Conservation (phyloP, 1,284 basidiomycete genomes). For the Irpex sp. region DNA sequence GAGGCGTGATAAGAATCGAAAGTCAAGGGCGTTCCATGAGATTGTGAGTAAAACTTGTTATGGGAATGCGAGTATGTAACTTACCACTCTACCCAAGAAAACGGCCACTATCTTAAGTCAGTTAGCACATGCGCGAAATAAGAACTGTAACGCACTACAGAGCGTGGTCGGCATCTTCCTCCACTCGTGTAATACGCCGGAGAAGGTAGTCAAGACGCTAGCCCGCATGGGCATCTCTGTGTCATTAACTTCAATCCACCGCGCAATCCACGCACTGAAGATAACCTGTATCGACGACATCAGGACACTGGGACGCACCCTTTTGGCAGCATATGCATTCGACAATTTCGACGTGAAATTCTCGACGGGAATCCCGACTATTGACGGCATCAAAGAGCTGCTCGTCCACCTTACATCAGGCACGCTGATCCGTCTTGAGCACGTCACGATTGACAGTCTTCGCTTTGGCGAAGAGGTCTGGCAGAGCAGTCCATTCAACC, state of each 20-base stretch:
- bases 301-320: conserved; percentile 22
- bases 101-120: conserved; percentile 4
- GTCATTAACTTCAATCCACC: neutral
- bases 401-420: conserved; percentile 26
- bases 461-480: conserved; percentile 27
- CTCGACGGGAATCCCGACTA: conserved; percentile 18
- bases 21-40: too few relatives aligned
- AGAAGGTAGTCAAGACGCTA: conserved; percentile 13
- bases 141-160: conserved; percentile 11
- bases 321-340: conserved; percentile 22
- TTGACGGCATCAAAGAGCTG: conserved; percentile 17
- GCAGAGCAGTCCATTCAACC: conserved; percentile 13
- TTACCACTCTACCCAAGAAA: neutral
- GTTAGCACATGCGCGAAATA: neutral
- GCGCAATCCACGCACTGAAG: conserved; percentile 1
- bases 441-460: conserved; percentile 22
- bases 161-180: conserved; percentile 11
- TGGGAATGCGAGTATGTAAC: too few relatives aligned
- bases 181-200: conserved; percentile 10
- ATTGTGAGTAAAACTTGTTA: too few relatives aligned
- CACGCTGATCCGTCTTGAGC: conserved; percentile 22
- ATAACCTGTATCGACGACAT: neutral
- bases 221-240: conserved; percentile 1
- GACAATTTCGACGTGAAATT: conserved; percentile 31
- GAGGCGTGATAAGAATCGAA: too few relatives aligned